Conservation (phyloP, 2,329 filamentous ascomycete genomes). For the Parascedosporium putredinis region DNA sequence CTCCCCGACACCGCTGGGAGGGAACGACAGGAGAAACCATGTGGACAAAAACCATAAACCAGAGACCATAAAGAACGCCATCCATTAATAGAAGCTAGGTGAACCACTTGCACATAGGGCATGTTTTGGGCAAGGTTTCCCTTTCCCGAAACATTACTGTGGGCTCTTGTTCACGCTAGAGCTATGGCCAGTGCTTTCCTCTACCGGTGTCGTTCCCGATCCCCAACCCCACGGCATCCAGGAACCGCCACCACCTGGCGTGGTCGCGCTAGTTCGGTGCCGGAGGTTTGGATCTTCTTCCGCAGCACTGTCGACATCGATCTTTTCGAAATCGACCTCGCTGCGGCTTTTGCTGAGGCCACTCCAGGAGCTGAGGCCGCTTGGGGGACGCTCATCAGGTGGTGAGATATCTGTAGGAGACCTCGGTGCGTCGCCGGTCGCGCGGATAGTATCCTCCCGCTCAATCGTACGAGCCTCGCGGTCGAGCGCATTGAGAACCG, state of each 20-base stretch:
- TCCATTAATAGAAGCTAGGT: slow-evolving; percentile 10
- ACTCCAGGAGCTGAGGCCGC: slow-evolving; percentile 38
- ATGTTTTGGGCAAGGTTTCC: too few relatives aligned
- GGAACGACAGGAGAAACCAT: background rate
- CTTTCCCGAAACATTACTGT: too few relatives aligned
- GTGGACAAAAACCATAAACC: background rate
- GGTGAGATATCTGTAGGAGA: slow-evolving; percentile 8
- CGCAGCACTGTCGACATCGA: slow-evolving; percentile 61
- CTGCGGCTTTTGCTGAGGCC: slow-evolving; percentile 71
- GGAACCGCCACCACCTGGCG: slow-evolving; percentile 20
- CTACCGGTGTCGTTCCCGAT: slow-evolving; percentile 10
- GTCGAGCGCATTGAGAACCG: slow-evolving; percentile 68
- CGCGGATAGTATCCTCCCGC: slow-evolving; percentile 21
- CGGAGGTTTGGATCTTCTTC: slow-evolving; percentile 37
- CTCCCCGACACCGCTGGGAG: background rate
- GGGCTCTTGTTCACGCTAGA: slow-evolving; percentile 26
- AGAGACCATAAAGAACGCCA: background rate
- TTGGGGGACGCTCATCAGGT: slow-evolving; percentile 26
- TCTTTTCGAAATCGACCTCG: slow-evolving; percentile 82
- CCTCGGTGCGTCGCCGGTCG: slow-evolving; percentile 16
- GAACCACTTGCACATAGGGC: too few relatives aligned
- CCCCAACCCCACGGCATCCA: slow-evolving; percentile 43
- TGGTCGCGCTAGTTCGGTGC: slow-evolving; percentile 17
- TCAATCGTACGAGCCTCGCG: slow-evolving; percentile 60
- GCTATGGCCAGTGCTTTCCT: slow-evolving; percentile 20